Conservation (phyloP, 495 filamentous ascomycete species). For the Podospora pseudoanserina region DNA sequence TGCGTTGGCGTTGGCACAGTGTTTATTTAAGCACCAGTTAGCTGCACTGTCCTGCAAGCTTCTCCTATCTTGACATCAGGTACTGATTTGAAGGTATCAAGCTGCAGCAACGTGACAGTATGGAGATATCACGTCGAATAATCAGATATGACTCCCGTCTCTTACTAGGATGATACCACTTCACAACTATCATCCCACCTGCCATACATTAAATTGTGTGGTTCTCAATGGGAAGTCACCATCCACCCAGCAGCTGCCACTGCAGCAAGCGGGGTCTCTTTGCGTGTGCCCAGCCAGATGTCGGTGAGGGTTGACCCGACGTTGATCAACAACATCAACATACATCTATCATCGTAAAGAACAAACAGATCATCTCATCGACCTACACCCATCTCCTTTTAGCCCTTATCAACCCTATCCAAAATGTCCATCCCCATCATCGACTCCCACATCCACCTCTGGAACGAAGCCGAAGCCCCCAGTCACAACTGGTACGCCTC, state of each 20-base stretch:
- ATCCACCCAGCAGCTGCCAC: background rate
- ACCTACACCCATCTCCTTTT: background rate
- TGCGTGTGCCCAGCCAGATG: constrained; percentile 17
- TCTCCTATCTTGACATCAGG: background rate
- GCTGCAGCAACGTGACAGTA: background rate
- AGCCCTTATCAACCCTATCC: background rate
- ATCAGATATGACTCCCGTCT: background rate
- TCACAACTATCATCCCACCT: background rate
- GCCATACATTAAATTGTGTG: background rate
- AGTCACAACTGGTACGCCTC: constrained; percentile 63
- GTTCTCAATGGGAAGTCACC: background rate
- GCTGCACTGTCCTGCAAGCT: constrained; percentile 5
- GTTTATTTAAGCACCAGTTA: background rate
- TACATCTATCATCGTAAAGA: background rate
- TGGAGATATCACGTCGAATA: background rate
- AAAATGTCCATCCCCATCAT: constrained; percentile 48
- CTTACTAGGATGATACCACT: background rate
- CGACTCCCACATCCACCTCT: constrained; percentile 88
- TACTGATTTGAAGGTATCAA: background rate
- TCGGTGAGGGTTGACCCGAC: constrained; percentile 19
- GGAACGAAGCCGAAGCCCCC: constrained; percentile 58
- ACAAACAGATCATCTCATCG: background rate
- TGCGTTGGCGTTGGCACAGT: background rate
- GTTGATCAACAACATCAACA: background rate
- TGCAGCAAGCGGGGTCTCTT: constrained; percentile 8